Evolutionary conservation across 805 yeast species (phyloP).

Genomic region (Peterozyma toletana): DNA sequence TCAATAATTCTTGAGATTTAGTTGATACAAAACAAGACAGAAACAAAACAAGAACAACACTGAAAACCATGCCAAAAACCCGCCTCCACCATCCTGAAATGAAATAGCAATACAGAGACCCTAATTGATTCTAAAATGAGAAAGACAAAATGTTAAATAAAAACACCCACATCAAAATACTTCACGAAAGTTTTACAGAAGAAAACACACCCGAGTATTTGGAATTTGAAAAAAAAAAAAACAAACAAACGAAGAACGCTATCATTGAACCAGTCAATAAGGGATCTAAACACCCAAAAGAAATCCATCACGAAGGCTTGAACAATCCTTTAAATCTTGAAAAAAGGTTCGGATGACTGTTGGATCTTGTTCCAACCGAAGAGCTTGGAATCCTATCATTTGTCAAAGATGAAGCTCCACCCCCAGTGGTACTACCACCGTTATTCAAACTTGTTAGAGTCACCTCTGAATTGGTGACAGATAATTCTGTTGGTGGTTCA

Average conservation of each 20-base stretch:
- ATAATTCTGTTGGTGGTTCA: background rate
- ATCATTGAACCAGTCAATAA: too few relatives aligned
- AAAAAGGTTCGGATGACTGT: background rate
- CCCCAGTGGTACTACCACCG: background rate
- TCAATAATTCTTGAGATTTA: background rate
- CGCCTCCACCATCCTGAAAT: too few relatives aligned
- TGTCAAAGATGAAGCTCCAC: background rate
- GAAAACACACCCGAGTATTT: too few relatives aligned
- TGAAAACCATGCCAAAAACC: too few relatives aligned
- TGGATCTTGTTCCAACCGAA: background rate
- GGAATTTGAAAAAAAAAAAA: too few relatives aligned
- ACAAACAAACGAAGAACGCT: too few relatives aligned
- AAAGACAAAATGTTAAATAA: too few relatives aligned
- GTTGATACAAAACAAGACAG: background rate
- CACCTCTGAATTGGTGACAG: slow-evolving; percentile 7
- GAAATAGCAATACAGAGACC: too few relatives aligned
- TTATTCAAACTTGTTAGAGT: slow-evolving; percentile 2
- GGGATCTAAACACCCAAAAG: background rate
- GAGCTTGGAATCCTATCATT: background rate
- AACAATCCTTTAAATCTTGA: slow-evolving; percentile 2
- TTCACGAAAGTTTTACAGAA: too few relatives aligned
- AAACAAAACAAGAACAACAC: background rate
- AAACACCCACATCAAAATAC: too few relatives aligned
- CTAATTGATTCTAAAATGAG: too few relatives aligned
- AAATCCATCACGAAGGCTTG: background rate